Percentiles rank a stretch among this genome's conserved stretches.
phyloP scores from a whole-genome alignment of 345 rosid species.

The Euphorbia pulcherrima region DNA sequence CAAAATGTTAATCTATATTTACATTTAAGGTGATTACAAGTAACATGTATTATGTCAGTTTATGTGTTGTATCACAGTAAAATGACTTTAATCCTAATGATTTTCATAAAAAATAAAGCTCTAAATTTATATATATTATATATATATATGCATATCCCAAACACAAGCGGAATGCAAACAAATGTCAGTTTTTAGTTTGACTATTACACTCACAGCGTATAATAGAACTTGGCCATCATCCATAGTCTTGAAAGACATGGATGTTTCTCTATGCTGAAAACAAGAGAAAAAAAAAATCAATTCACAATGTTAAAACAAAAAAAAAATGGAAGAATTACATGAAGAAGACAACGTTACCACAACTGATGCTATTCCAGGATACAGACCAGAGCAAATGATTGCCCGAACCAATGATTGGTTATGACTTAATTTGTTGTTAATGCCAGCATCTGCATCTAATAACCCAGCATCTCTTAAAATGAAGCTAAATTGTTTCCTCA shows the following conservation, averaged over 20 bases:
- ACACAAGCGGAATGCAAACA: background rate
- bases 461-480: slow-evolving; percentile 84
- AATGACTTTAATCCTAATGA: background rate
- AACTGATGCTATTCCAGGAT: slow-evolving; percentile 93
- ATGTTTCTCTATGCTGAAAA: slow-evolving; percentile 85
- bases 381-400: slow-evolving; percentile 88
- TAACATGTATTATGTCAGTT: background rate
- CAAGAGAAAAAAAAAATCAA: slow-evolving; percentile 16
- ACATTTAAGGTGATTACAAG: background rate
- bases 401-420: slow-evolving; percentile 89
- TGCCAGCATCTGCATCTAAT: slow-evolving; percentile 53
- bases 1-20: background rate
- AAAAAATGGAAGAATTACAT: background rate
- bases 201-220: slow-evolving; percentile 58
- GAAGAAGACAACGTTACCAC: slow-evolving; percentile 49
- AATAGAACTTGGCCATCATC: slow-evolving; percentile 92
- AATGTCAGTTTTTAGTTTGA: background rate
- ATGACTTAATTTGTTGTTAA: slow-evolving; percentile 78
- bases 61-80: background rate
- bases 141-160: background rate
- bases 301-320: background rate
- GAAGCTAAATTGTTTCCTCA: slow-evolving; percentile 81
- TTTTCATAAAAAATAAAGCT: background rate
- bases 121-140: background rate
- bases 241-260: slow-evolving; percentile 96